Conservation (phyloP, 176 grass and related monocot genomes). For the Zizania latifolia region DNA sequence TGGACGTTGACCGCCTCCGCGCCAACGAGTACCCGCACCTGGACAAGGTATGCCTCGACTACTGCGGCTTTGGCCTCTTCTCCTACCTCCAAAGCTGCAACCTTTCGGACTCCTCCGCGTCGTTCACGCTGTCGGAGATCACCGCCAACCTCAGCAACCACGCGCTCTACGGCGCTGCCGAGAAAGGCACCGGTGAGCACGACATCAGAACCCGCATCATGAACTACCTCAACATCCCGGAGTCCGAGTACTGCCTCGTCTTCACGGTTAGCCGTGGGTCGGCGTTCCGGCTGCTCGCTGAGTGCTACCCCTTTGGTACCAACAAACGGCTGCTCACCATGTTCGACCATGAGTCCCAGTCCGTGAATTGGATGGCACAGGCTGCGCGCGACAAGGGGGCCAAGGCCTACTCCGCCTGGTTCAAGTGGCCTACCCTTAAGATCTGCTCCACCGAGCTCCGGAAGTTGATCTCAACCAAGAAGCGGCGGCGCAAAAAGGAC, state of each 20-base stretch:
- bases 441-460: slow-evolving; percentile 82
- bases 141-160: slow-evolving; percentile 96
- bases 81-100: slow-evolving; percentile 85
- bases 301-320: slow-evolving; percentile 91
- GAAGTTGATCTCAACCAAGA: slow-evolving; percentile 75
- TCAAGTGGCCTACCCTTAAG: slow-evolving; percentile 89
- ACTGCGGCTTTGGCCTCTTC: slow-evolving; percentile 97
- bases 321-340: slow-evolving; percentile 91
- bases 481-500: slow-evolving; percentile 78
- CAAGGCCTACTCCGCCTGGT: slow-evolving; percentile 74
- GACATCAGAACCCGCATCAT: slow-evolving; percentile 81
- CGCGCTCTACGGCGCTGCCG: slow-evolving; percentile 70
- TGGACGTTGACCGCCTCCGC: slow-evolving; percentile 72
- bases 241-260: slow-evolving; percentile 86
- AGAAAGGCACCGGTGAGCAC: slow-evolving; percentile 75
- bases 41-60: slow-evolving; percentile 87
- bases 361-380: slow-evolving; percentile 90
- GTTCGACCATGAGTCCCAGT: slow-evolving; percentile 99
- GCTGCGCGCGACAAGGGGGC: slow-evolving; percentile 81
- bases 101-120: slow-evolving; percentile 54
- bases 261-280: slow-evolving; percentile 96
- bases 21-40: slow-evolving; percentile 84
- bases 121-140: slow-evolving; percentile 83
- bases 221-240: slow-evolving; percentile 97
- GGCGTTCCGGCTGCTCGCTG: slow-evolving; percentile 81